phyloP scores from a whole-genome alignment of 805 yeast genomes.

The Priceomyces melissophilus region DNA sequence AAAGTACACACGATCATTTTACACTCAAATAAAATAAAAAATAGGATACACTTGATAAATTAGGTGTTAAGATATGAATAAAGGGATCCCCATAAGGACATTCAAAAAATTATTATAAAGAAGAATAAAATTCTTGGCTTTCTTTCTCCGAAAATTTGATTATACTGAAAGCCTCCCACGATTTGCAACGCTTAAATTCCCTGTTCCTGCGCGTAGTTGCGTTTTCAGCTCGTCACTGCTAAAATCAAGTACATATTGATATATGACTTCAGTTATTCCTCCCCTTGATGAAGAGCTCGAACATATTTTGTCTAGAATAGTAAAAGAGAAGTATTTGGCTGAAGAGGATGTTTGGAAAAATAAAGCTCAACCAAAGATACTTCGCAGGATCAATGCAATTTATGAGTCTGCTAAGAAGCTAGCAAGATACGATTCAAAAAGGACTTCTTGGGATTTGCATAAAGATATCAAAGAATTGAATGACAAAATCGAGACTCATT shows the following conservation, averaged over 20 bases:
- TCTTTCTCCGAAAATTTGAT: no score
- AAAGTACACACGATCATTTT: no score
- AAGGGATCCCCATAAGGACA: background rate
- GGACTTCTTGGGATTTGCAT: no score
- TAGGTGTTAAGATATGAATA: background rate
- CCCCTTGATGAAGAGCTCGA: slow-evolving; percentile 3
- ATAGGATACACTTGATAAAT: slow-evolving; percentile 9
- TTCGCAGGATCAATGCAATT: slow-evolving; percentile 6
- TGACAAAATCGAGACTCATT: slow-evolving; percentile 34
- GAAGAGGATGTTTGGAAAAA: slow-evolving; percentile 8
- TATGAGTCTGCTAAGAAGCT: slow-evolving; percentile 5
- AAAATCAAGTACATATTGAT: no score
- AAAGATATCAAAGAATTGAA: background rate
- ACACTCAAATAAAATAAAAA: slow-evolving; percentile 6
- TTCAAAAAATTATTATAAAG: no score
- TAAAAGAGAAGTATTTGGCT: slow-evolving; percentile 2
- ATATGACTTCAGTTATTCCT: slow-evolving; percentile 1
- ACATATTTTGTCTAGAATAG: background rate
- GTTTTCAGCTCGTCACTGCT: no score
- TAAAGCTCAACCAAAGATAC: slow-evolving; percentile 9
- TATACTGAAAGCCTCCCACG: no score
- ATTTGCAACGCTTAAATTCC: no score
- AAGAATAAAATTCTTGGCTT: no score
- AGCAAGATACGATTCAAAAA: slow-evolving; percentile 5
- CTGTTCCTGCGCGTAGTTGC: no score